Base-by-base conservation (phyloP, 331 rosid species). In the Spiraea crenata region DNA sequence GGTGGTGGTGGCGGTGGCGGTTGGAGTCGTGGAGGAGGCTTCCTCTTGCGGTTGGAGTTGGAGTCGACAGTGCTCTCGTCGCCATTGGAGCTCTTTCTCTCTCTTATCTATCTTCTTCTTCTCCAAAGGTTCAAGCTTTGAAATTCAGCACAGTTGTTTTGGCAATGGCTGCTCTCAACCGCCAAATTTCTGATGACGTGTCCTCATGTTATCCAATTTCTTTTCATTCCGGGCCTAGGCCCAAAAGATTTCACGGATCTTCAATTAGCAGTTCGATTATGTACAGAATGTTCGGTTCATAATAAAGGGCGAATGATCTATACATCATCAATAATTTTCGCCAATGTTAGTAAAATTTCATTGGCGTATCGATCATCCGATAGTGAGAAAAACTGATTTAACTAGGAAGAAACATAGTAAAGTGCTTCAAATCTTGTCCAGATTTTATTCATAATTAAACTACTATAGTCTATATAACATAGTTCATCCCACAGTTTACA, bases 161-260 rank as follows among this genome's bases (percentile, higher is more conserved):
- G 72, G 72, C 12, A 54, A 6, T 11, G 70, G 75, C 68, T 16
- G 6, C 57, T 65, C 83, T 74, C 83, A 72, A 78, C 87, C 87
- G 87, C 87, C 87, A 77, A 77, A 77, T 54, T 72, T 69, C 37
- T 19, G 81, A 37, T 63, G 40, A 85, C 90, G 87, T 85, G 90
- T 67, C 84, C 56, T 42, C 65, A 1, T 71, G 41, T 74, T 76
- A 81, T 76, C 83, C 76, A 46, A 52, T 67, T 71, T 57, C 1
- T 37, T 38, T 58, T 9, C 42, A 13, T 58, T 58, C n/a, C 37
- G 31, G 31, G 31, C 31, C 31, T 25, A 25, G 31, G 31, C 31
- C 2, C 31, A 25, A 25, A 25, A 25, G 31, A 25, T 25, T 25
- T 25, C 31, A 25, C 31, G 31, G 31, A 25, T 25, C 2, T 25